Percentiles rank a stretch among this genome's conserved stretches.
Evolutionary conservation across 116 monocot genomes (phyloP).

Genomic region (Thalassia testudinum): DNA sequence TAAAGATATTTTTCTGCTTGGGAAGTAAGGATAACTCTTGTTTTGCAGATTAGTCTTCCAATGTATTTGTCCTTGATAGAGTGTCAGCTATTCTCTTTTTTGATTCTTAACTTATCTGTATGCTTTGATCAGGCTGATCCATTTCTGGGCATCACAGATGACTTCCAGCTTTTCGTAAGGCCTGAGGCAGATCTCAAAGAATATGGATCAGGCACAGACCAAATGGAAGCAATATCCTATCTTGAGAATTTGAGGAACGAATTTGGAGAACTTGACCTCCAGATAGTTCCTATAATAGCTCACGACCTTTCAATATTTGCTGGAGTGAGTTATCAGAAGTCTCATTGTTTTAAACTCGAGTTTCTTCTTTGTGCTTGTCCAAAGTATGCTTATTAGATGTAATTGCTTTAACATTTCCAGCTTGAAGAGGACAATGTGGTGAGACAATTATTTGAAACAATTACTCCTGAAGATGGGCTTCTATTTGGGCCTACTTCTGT

Average conservation of each 20-base stretch:
- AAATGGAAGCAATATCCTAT: conserved; percentile 20
- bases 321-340: conserved; percentile 26
- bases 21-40: too few species aligned
- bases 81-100: too few species aligned
- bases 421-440: conserved; percentile 33
- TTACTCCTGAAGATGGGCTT: conserved; percentile 57
- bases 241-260: conserved; percentile 29
- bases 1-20: too few species aligned
- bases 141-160: conserved; percentile 50
- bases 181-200: conserved; percentile 37
- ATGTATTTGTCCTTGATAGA: too few species aligned
- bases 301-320: conserved; percentile 32
- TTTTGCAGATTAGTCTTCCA: too few species aligned
- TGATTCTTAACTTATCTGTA: too few species aligned
- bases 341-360: not conserved
- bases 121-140: conserved; percentile 48
- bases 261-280: conserved; percentile 15
- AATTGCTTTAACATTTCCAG: conserved; percentile 13
- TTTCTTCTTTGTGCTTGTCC: too few species aligned
- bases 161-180: conserved; percentile 51
- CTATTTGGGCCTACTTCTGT: conserved; percentile 40
- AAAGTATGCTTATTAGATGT: not conserved
- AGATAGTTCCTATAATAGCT: conserved; percentile 27
- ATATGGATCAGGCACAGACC: conserved; percentile 54
- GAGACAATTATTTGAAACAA: conserved; percentile 36